These are phyloP conservation scores for Picea abies DNA, from an alignment of 83 land plant species.

Conservation along the genomic window DNA sequence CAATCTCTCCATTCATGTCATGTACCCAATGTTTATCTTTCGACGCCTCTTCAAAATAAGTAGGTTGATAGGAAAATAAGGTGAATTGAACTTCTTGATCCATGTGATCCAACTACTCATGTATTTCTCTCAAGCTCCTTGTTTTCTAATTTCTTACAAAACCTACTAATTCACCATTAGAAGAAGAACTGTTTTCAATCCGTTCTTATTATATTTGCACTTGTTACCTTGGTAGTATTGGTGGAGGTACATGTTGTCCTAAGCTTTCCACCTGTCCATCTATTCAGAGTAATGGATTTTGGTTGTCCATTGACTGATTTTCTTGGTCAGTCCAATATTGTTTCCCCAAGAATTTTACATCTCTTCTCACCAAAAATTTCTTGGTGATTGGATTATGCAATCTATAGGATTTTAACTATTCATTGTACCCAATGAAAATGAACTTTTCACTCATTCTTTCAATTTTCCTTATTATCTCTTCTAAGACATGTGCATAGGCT, in stretches of 20 bases:
- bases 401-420: constrained; percentile 16
- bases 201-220: not conserved
- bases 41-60: too few species aligned
- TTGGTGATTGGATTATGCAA: constrained; percentile 15
- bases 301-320: not conserved
- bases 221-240: not conserved
- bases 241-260: not conserved
- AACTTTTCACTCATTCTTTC: constrained; percentile 22
- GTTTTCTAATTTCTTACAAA: not conserved
- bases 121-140: not conserved
- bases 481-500: constrained; percentile 19
- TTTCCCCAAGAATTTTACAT: constrained; percentile 28
- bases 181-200: not conserved
- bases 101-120: not conserved
- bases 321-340: not conserved
- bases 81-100: too few species aligned
- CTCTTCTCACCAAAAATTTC: constrained; percentile 22
- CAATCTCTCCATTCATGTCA: too few species aligned
- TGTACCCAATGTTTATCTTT: too few species aligned
- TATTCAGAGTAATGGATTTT: too few species aligned
- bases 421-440: constrained; percentile 24
- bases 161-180: not conserved
- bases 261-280: not conserved
- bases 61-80: too few species aligned
- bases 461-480: constrained; percentile 7